Evolutionary conservation across 2,329 filamentous ascomycete species (phyloP), one percentile per base, ranked within the genome.

Genomic region (Fusarium sarcochroum): DNA sequence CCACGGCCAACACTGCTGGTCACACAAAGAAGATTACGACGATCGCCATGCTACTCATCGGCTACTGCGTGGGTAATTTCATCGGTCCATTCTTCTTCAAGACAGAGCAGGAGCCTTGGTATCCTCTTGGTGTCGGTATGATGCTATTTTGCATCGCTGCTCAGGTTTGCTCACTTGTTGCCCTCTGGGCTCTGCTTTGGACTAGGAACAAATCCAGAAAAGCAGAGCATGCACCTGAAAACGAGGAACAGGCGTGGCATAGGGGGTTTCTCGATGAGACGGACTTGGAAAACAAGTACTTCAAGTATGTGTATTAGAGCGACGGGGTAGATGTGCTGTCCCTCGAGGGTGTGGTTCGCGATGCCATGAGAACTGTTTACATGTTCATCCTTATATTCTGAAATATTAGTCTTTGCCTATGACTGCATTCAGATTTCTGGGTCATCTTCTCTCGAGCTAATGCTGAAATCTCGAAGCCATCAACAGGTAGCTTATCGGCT

Each of bases 41-140:
- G 4, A 84, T 84, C 20, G 75, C 84, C 15, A 76, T 83, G 27
- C 78, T 84, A 9, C 84, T 85, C 62, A 76, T 85, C 18, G 82
- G 81, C 0, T 87, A 76, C 58, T 76, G 74, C 34, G 44, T 68
- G 2, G 76, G 76, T 13, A 82, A 82, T 54, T 80, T 82, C 56
- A 75, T 81, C 21, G 79, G 74, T 0, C 80, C 81, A 0, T 74
- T 79, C 55, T 80, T 80, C 23, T 83, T 82, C 52, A 73, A 75
- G 40, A 53, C 76, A 0, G 59, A 58, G 14, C 58, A 65, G 37
- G 58, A 57, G 14, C 63, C 63, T 4, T 38, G 50, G 21, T 66
- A 66, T 38, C 50, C 44, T 1, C 54, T 63, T 13, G 63, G 63
- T 14, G 56, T 65, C 3, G 60, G 60, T 15, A 68, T 68, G 61